phyloP scores from a whole-genome alignment of 192 early-diverging fungal species.

The Gaertneriomyces semiglobifer region DNA sequence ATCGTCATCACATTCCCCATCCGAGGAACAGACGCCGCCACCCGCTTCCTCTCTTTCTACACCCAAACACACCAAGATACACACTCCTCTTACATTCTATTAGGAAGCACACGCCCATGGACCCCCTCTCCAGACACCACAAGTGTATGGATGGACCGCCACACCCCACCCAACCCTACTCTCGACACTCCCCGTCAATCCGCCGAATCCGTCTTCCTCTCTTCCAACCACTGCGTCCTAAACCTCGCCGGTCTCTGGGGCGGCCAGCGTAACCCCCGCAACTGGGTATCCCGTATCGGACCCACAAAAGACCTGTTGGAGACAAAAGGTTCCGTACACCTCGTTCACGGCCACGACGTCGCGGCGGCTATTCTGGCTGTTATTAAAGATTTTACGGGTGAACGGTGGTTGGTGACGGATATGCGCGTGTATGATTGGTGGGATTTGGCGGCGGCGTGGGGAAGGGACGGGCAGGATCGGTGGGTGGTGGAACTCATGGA shows the following conservation, averaged over 20 bases:
- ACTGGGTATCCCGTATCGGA: constrained; percentile 55
- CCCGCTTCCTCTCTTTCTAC: constrained; percentile 39
- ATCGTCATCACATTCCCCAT: constrained; percentile 62
- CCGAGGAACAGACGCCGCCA: constrained; percentile 25
- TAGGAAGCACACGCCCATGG: constrained; percentile 38
- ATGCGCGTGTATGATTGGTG: constrained; percentile 59
- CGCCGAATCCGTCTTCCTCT: constrained; percentile 40
- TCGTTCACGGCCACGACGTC: constrained; percentile 61
- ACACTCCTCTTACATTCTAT: constrained; percentile 32
- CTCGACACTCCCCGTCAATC: constrained; percentile 24
- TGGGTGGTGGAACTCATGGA: constrained; percentile 44
- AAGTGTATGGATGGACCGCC: constrained; percentile 32
- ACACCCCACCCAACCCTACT: constrained; percentile 31
- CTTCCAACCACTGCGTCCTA: constrained; percentile 41
- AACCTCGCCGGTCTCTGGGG: constrained; percentile 62
- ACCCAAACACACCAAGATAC: constrained; percentile 34
- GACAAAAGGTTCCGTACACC: constrained; percentile 43
- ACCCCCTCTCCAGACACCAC: neutral
- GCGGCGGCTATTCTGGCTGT: constrained; percentile 53
- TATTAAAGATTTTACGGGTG: constrained; percentile 29
- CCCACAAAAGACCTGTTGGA: constrained; percentile 29
- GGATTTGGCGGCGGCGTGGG: constrained; percentile 38
- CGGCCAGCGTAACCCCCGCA: constrained; percentile 46
- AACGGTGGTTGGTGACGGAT: constrained; percentile 61
- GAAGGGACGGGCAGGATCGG: neutral